Evolutionary conservation across 441 rosid genomes (phyloP).

Genomic region (Sinapis alba): DNA sequence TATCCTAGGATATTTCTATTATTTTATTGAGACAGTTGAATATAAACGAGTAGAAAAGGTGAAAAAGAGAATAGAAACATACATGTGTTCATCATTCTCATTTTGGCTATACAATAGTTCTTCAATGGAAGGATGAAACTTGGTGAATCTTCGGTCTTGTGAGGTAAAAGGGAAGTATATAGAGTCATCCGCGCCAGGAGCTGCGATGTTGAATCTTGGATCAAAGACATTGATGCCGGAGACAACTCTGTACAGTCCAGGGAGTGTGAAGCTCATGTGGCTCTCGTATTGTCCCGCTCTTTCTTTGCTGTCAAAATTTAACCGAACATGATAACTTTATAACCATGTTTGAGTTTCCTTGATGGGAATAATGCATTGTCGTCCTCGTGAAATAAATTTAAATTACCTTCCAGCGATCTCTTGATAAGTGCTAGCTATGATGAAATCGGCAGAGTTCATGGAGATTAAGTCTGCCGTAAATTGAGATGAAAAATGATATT

Average conservation of each 20-base stretch:
- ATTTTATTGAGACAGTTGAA: neutral
- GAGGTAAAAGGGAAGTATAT: conserved; percentile 71
- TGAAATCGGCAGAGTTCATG: conserved; percentile 83
- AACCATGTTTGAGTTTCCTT: neutral
- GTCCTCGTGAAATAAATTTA: neutral
- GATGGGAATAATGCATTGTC: neutral
- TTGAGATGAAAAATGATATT: conserved; percentile 90
- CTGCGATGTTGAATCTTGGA: conserved; percentile 83
- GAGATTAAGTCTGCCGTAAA: conserved; percentile 84
- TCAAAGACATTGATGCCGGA: conserved; percentile 80
- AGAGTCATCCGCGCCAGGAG: conserved; percentile 90
- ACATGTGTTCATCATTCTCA: conserved; percentile 82
- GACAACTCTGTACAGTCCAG: conserved; percentile 84
- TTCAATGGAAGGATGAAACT: conserved; percentile 62
- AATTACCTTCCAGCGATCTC: conserved; percentile 90
- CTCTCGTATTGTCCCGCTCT: conserved; percentile 83
- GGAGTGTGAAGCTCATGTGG: conserved; percentile 77
- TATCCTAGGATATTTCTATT: too few species aligned
- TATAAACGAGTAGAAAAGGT: neutral
- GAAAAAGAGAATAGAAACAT: conserved; percentile 17
- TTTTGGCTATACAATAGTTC: conserved; percentile 59
- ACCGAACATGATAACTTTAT: neutral
- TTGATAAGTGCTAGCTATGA: conserved; percentile 87
- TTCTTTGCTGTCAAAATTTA: conserved; percentile 60
- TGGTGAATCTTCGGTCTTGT: conserved; percentile 51